Percentiles rank a stretch among this genome's conserved stretches.
Evolutionary conservation across 2,329 filamentous ascomycete species (phyloP).

Genomic region (Penicillium sp.): DNA sequence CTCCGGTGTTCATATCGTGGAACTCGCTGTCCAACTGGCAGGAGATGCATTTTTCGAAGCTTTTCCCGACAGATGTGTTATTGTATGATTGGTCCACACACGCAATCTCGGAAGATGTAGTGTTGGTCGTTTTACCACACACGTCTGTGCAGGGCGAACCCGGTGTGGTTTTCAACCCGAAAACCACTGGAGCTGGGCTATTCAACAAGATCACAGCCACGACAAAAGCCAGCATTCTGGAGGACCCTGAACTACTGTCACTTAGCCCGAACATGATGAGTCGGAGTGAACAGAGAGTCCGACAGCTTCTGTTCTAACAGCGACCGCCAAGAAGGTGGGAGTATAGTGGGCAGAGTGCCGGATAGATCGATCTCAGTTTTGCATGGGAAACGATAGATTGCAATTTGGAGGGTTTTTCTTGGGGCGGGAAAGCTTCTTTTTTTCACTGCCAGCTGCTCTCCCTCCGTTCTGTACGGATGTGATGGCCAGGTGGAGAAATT

Average conservation of each 20-base stretch:
- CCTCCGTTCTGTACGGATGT: slow-evolving; percentile 7
- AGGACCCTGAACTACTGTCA: slow-evolving; percentile 11
- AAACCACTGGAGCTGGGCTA: slow-evolving; percentile 22
- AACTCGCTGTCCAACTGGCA: slow-evolving; percentile 44
- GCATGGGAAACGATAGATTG: slow-evolving; percentile 15
- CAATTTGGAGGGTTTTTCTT: not conserved
- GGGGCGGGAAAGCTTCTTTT: slow-evolving; percentile 25
- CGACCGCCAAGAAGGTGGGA: slow-evolving; percentile 1
- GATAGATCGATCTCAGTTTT: slow-evolving; percentile 11
- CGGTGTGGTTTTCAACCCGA: slow-evolving; percentile 31
- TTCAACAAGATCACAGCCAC: slow-evolving; percentile 16
- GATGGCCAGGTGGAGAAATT: slow-evolving; percentile 15
- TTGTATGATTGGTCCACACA: slow-evolving; percentile 42
- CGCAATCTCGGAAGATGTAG: slow-evolving; percentile 41
- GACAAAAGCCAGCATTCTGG: slow-evolving; percentile 17
- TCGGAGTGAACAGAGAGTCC: slow-evolving; percentile 4
- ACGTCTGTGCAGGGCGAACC: slow-evolving; percentile 41
- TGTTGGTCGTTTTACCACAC: slow-evolving; percentile 37
- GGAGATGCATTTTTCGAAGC: slow-evolving; percentile 42
- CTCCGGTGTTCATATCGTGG: slow-evolving; percentile 30
- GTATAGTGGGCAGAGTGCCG: slow-evolving; percentile 12
- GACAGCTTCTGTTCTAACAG: slow-evolving; percentile 5
- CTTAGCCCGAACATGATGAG: slow-evolving; percentile 24
- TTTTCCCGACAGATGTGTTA: slow-evolving; percentile 31
- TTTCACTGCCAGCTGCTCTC: slow-evolving; percentile 18